Evolutionary conservation across 768 basidiomycete genomes (phyloP).

Genomic region (Trametes sanguinea): DNA sequence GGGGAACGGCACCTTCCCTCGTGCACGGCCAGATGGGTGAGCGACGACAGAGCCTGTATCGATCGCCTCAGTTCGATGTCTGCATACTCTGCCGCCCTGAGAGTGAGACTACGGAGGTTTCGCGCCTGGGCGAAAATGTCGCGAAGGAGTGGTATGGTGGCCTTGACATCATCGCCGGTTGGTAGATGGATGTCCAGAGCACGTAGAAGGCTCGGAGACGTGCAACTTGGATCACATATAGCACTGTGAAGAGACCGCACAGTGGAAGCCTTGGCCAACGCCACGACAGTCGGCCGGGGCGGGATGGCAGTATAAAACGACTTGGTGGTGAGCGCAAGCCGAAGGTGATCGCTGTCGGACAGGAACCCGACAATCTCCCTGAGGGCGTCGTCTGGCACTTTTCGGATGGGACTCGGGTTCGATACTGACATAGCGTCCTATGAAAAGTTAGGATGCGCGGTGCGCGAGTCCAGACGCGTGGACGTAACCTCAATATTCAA

Average conservation of each 20-base stretch:
- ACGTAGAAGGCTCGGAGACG: too few relatives aligned
- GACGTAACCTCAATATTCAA: too few relatives aligned
- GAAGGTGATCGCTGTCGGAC: not conserved
- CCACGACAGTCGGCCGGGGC: too few relatives aligned
- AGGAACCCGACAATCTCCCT: not conserved
- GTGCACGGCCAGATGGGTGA: not conserved
- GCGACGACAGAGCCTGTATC: not conserved
- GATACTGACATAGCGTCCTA: too few relatives aligned
- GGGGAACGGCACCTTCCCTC: not conserved
- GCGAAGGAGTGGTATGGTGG: not conserved
- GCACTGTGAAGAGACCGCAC: too few relatives aligned
- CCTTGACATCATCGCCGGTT: not conserved
- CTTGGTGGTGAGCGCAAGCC: not conserved
- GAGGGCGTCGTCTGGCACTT: not conserved
- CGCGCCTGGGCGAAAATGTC: not conserved
- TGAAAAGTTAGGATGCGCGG: too few relatives aligned
- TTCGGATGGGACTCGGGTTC: too few relatives aligned
- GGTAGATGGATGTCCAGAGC: too few relatives aligned
- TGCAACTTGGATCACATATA: too few relatives aligned
- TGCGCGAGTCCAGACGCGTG: too few relatives aligned
- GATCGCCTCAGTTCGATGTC: not conserved
- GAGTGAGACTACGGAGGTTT: not conserved
- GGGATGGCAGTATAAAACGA: too few relatives aligned
- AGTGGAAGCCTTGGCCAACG: too few relatives aligned
- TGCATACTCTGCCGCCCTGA: not conserved